Evolutionary conservation across 1,284 basidiomycete species (phyloP).

Genomic region (Trichosporon inkin): DNA sequence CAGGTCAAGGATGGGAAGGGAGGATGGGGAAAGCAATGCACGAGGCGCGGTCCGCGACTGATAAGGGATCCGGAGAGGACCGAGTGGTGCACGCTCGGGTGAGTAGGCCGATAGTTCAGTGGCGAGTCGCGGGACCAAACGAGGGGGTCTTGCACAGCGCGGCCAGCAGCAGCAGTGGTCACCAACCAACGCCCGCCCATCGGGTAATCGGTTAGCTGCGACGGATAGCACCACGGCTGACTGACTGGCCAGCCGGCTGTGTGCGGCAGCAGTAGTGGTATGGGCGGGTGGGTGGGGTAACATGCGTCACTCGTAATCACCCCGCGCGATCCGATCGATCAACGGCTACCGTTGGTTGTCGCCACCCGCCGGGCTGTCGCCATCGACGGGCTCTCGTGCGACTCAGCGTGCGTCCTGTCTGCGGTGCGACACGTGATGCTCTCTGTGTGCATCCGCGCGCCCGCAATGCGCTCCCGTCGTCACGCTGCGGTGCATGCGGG

Average conservation of each 20-base stretch:
- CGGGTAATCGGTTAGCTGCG: constrained; percentile 7
- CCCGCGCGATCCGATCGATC: neutral
- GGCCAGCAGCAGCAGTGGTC: no score
- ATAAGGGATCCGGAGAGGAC: constrained; percentile 7
- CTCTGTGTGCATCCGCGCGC: no score
- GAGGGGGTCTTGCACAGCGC: neutral
- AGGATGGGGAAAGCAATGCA: neutral
- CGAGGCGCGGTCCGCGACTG: constrained; percentile 2
- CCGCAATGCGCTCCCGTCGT: no score
- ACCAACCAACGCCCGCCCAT: neutral
- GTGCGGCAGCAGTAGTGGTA: neutral
- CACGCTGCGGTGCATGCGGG: no score
- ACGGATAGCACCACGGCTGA: neutral
- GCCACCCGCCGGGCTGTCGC: no score
- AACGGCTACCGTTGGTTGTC: neutral
- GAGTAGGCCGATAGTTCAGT: neutral
- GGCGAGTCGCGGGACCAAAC: constrained; percentile 6
- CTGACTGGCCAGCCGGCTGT: neutral
- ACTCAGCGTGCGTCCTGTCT: no score
- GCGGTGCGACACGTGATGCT: no score
- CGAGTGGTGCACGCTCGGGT: neutral
- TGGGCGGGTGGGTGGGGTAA: neutral
- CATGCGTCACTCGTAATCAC: neutral
- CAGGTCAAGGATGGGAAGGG: neutral
- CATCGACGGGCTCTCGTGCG: no score